Evolutionary conservation across 23 red algal genomes (phyloP).

Genomic region (Porphyridium purpureum): DNA sequence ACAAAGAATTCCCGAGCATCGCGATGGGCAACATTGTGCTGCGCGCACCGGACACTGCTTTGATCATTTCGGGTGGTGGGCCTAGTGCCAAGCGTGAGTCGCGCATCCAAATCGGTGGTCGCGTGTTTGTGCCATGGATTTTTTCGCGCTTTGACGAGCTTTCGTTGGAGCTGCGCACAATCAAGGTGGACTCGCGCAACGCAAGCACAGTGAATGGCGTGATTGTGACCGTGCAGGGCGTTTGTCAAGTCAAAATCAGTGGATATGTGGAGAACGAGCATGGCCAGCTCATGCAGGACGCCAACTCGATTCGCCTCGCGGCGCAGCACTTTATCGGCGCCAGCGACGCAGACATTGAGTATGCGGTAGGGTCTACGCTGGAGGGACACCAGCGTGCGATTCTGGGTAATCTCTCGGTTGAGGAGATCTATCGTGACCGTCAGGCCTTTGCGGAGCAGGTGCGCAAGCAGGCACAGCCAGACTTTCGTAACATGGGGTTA

Average conservation of each 20-base stretch:
- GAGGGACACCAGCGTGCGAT: slow-evolving; percentile 49
- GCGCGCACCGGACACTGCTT: slow-evolving; percentile 39
- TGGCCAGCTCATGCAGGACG: slow-evolving; percentile 15
- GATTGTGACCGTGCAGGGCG: slow-evolving; percentile 19
- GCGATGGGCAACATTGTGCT: slow-evolving; percentile 9
- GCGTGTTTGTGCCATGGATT: slow-evolving; percentile 24
- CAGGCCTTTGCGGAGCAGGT: slow-evolving; percentile 14
- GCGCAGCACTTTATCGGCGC: slow-evolving; percentile 60
- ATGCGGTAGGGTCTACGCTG: slow-evolving; percentile 23
- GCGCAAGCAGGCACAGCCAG: background rate
- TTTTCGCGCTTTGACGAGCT: slow-evolving; percentile 32
- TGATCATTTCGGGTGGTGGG: slow-evolving; percentile 32
- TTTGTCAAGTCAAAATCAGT: slow-evolving; percentile 46
- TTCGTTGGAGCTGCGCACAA: slow-evolving; percentile 36
- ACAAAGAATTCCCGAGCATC: background rate
- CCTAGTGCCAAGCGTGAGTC: background rate
- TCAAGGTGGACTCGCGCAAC: slow-evolving; percentile 24
- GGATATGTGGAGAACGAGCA: slow-evolving; percentile 5
- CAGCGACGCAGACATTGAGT: slow-evolving; percentile 37
- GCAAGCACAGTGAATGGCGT: slow-evolving; percentile 47
- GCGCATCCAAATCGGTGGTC: slow-evolving; percentile 28
- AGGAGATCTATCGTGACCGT: slow-evolving; percentile 38
- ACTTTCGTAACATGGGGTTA: slow-evolving; percentile 57
- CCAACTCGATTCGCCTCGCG: slow-evolving; percentile 35
- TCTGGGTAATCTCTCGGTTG: slow-evolving; percentile 37